Evolutionary conservation across 768 basidiomycete species (phyloP).

Genomic region (Leccinum ochraceum): DNA sequence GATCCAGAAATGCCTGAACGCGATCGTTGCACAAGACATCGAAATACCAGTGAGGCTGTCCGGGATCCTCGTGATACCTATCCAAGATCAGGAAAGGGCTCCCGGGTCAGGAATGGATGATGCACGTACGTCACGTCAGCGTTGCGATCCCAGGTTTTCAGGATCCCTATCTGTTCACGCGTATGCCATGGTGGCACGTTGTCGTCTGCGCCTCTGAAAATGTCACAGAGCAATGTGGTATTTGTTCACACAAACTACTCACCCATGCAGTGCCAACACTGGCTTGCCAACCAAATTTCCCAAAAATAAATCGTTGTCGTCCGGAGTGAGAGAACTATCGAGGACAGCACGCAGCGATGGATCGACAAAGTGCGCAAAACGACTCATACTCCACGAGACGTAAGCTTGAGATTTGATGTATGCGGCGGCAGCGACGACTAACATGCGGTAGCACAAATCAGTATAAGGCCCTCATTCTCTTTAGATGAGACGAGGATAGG

Average conservation of each 20-base stretch:
- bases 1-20: constrained; percentile 59
- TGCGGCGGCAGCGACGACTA: constrained; percentile 79
- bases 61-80: constrained; percentile 66
- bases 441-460: constrained; percentile 17
- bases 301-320: constrained; percentile 86
- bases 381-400: constrained; percentile 68
- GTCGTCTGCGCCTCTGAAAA: constrained; percentile 67
- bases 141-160: constrained; percentile 57
- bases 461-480: not conserved
- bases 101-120: not conserved
- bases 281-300: constrained; percentile 73
- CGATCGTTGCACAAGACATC: constrained; percentile 53
- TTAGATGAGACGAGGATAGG: not conserved
- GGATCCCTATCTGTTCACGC: constrained; percentile 58
- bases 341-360: constrained; percentile 72
- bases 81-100: not conserved
- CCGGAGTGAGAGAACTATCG: constrained; percentile 71
- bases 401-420: constrained; percentile 91
- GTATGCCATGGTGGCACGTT: constrained; percentile 91
- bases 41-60: constrained; percentile 71
- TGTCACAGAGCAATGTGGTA: not conserved
- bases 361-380: constrained; percentile 79
- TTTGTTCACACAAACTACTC: constrained; percentile 18
- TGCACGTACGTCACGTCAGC: constrained; percentile 53
- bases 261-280: constrained; percentile 81